These are phyloP conservation scores for Microcyclosporella mali DNA, from an alignment of 2,329 filamentous ascomycete genomes.

Conservation along the genomic window DNA sequence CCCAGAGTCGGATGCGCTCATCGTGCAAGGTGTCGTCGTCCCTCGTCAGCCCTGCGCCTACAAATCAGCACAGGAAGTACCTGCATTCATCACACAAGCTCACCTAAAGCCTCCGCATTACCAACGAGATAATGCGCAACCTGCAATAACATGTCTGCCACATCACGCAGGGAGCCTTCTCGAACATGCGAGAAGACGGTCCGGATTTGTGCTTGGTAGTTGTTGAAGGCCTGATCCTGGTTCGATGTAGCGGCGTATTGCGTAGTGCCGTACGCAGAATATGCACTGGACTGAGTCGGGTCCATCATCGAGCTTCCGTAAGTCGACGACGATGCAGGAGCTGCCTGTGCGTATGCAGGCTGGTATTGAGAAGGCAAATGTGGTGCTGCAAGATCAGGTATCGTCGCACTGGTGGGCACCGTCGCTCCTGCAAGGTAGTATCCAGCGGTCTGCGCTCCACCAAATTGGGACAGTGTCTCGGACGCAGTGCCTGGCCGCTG, in stretches of 20 bases:
- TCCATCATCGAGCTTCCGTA: constrained; percentile 51
- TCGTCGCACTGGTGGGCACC: constrained; percentile 53
- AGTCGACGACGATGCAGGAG: constrained; percentile 45
- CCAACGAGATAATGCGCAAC: constrained; percentile 62
- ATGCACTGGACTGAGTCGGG: constrained; percentile 35
- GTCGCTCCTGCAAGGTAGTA: constrained; percentile 64
- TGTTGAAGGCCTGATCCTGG: constrained; percentile 61
- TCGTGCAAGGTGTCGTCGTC: constrained; percentile 71
- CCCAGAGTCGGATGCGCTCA: constrained; percentile 80
- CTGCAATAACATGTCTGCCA: constrained; percentile 52
- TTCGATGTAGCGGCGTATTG: constrained; percentile 19
- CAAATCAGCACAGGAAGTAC: constrained; percentile 19
- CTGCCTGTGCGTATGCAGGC: constrained; percentile 56
- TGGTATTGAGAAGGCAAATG: constrained; percentile 61
- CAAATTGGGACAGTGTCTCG: constrained; percentile 67
- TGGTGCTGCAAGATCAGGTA: constrained; percentile 51
- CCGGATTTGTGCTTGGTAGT: constrained; percentile 51
- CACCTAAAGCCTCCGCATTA: constrained; percentile 62
- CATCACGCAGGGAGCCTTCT: constrained; percentile 55
- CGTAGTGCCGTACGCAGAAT: constrained; percentile 19
- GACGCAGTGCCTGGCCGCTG: constrained; percentile 66
- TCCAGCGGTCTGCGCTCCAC: constrained; percentile 56
- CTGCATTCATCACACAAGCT: constrained; percentile 34
- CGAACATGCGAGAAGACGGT: constrained; percentile 67
- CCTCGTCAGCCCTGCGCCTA: constrained; percentile 64